Evolutionary conservation across 192 early-diverging fungal genomes (phyloP).

Genomic region (Jimgerdemannia lactiflua): DNA sequence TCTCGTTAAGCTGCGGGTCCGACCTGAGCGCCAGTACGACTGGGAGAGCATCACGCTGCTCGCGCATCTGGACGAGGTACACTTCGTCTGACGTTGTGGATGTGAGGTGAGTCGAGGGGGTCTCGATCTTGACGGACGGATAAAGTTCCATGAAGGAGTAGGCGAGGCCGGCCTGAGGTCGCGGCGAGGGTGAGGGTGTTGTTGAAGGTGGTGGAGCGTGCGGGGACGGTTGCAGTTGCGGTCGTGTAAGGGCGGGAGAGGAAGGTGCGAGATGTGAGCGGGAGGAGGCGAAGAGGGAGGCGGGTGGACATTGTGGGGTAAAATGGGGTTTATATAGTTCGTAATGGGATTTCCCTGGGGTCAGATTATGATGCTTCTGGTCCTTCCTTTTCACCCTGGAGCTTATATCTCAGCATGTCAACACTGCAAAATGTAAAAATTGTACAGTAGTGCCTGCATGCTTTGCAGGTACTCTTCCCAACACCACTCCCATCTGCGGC

Average conservation of each 20-base stretch:
- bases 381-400: too few relatives aligned
- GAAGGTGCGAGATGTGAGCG: background rate
- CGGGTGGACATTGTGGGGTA: conserved; percentile 21
- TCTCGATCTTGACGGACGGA: background rate
- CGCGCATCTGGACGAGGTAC: background rate
- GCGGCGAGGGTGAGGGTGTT: background rate
- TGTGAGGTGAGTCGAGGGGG: background rate
- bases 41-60: conserved; percentile 16
- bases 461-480: too few relatives aligned
- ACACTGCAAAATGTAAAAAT: too few relatives aligned
- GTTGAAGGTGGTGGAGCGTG: background rate
- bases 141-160: conserved; percentile 3
- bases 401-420: too few relatives aligned
- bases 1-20: conserved; percentile 12
- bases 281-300: background rate
- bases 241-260: background rate
- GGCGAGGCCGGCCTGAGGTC: background rate
- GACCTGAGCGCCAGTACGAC: conserved; percentile 21
- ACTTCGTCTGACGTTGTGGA: background rate
- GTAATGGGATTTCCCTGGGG: too few relatives aligned
- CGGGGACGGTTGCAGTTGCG: background rate
- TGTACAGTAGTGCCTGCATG: too few relatives aligned
- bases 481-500: too few relatives aligned
- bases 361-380: too few relatives aligned
- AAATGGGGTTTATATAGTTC: background rate